Evolutionary conservation across 768 basidiomycete genomes (phyloP).

Genomic region (Strobilomyces confusus): DNA sequence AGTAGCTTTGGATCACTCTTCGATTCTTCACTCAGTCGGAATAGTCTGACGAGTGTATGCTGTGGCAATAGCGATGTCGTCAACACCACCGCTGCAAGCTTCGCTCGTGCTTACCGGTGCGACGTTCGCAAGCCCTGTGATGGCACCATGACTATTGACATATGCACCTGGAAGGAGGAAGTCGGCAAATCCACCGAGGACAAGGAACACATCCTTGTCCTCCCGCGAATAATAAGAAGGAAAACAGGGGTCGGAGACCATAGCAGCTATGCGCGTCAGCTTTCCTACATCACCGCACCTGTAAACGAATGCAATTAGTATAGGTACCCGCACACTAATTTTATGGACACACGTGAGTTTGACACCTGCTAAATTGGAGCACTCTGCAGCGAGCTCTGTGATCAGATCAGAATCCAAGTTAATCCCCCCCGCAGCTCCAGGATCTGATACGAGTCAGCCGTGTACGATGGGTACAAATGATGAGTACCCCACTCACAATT

Average conservation of each 20-base stretch:
- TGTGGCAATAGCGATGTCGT: slow-evolving; percentile 26
- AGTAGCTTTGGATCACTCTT: slow-evolving; percentile 53
- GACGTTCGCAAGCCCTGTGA: slow-evolving; percentile 84
- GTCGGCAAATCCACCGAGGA: slow-evolving; percentile 83
- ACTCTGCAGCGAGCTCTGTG: slow-evolving; percentile 69
- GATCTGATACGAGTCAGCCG: slow-evolving; percentile 46
- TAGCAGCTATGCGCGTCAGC: slow-evolving; percentile 75
- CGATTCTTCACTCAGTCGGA: slow-evolving; percentile 57
- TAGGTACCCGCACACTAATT: neutral
- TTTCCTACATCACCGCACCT: slow-evolving; percentile 93
- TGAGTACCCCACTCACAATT: slow-evolving; percentile 54
- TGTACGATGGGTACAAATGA: neutral
- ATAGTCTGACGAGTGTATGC: slow-evolving; percentile 58
- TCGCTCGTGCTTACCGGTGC: slow-evolving; percentile 52
- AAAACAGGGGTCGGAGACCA: slow-evolving; percentile 58
- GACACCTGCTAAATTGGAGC: slow-evolving; percentile 77
- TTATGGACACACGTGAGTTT: slow-evolving; percentile 73
- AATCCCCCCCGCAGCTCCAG: slow-evolving; percentile 83
- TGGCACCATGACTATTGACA: slow-evolving; percentile 80
- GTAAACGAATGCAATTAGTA: slow-evolving; percentile 15
- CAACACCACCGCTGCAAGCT: neutral
- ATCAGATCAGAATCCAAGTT: slow-evolving; percentile 90
- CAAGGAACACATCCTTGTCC: slow-evolving; percentile 66
- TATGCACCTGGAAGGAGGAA: slow-evolving; percentile 72
- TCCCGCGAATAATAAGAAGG: slow-evolving; percentile 59